phyloP scores from a whole-genome alignment of 2,329 filamentous ascomycete genomes.

The Penicillium sp. region DNA sequence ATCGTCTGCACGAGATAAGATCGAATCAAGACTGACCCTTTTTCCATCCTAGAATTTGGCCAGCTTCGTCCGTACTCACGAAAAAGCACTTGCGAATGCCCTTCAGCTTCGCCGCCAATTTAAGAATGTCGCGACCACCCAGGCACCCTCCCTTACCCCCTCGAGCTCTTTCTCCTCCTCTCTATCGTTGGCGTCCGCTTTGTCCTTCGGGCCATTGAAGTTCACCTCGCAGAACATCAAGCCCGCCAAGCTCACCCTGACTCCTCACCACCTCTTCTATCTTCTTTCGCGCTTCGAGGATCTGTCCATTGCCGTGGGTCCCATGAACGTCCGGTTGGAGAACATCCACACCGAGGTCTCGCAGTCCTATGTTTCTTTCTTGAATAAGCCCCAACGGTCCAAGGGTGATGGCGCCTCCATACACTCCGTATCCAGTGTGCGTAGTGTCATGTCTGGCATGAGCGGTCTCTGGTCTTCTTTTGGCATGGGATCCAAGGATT shows the following conservation, averaged over 20 bases:
- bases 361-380: slow-evolving; percentile 90
- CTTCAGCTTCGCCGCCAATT: slow-evolving; percentile 75
- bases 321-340: slow-evolving; percentile 93
- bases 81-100: slow-evolving; percentile 94
- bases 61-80: slow-evolving; percentile 92
- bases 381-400: slow-evolving; percentile 77
- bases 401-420: slow-evolving; percentile 87
- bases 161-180: slow-evolving; percentile 65
- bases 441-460: slow-evolving; percentile 97
- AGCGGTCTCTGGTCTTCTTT: slow-evolving; percentile 88
- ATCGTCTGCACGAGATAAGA: neutral
- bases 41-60: slow-evolving; percentile 71
- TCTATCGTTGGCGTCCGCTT: slow-evolving; percentile 72
- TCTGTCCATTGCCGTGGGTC: slow-evolving; percentile 81
- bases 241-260: slow-evolving; percentile 86
- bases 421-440: slow-evolving; percentile 91
- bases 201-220: slow-evolving; percentile 80
- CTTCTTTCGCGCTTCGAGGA: slow-evolving; percentile 94
- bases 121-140: slow-evolving; percentile 64
- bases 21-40: neutral
- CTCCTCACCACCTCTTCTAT: slow-evolving; percentile 95
- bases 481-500: slow-evolving; percentile 75
- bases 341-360: slow-evolving; percentile 86
- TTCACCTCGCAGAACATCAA: slow-evolving; percentile 84
- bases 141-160: slow-evolving; percentile 50